A percentile compares a stretch with the other conserved stretches of the same genome.
These are phyloP conservation scores for Drechslerella dactyloides DNA, from an alignment of 2,329 filamentous ascomycete genomes.

Conservation along the genomic window DNA sequence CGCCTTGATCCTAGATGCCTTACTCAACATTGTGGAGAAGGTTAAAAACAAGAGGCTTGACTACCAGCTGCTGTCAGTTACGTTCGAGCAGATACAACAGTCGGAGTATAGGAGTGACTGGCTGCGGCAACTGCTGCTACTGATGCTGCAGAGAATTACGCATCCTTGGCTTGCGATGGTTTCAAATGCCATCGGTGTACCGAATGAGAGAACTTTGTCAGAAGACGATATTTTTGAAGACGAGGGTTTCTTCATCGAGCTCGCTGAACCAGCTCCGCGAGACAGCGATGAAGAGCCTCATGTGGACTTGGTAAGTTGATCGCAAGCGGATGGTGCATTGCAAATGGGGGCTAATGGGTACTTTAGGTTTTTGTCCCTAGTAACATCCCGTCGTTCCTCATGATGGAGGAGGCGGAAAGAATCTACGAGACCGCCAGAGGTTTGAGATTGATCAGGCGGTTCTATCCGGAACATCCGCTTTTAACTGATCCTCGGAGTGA, in stretches of 20 bases:
- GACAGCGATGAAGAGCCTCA: slow-evolving; percentile 40
- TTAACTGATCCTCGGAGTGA: slow-evolving; percentile 56
- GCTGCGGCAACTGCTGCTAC: slow-evolving; percentile 37
- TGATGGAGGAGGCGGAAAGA: slow-evolving; percentile 70
- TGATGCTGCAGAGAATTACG: slow-evolving; percentile 37
- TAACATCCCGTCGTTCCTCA: slow-evolving; percentile 74
- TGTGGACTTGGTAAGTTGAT: slow-evolving; percentile 27
- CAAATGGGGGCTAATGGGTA: slow-evolving; percentile 1
- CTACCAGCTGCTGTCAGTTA: slow-evolving; percentile 64
- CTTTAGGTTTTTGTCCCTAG: slow-evolving; percentile 65
- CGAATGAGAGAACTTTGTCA: slow-evolving; percentile 16
- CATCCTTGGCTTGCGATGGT: slow-evolving; percentile 46
- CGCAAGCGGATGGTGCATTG: neutral
- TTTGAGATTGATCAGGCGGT: slow-evolving; percentile 72
- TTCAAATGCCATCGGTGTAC: slow-evolving; percentile 38
- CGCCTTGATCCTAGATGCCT: slow-evolving; percentile 55
- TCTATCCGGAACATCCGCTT: slow-evolving; percentile 73
- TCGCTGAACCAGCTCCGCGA: slow-evolving; percentile 21
- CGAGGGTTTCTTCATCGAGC: slow-evolving; percentile 41
- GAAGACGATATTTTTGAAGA: slow-evolving; percentile 39
- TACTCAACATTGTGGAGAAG: slow-evolving; percentile 59
- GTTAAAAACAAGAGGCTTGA: slow-evolving; percentile 64
- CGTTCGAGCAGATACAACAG: slow-evolving; percentile 43
- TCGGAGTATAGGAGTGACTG: slow-evolving; percentile 46
- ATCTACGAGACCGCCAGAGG: slow-evolving; percentile 84